Base-by-base conservation (phyloP, 2,329 filamentous ascomycete genomes). In the Exophiala sideris region DNA sequence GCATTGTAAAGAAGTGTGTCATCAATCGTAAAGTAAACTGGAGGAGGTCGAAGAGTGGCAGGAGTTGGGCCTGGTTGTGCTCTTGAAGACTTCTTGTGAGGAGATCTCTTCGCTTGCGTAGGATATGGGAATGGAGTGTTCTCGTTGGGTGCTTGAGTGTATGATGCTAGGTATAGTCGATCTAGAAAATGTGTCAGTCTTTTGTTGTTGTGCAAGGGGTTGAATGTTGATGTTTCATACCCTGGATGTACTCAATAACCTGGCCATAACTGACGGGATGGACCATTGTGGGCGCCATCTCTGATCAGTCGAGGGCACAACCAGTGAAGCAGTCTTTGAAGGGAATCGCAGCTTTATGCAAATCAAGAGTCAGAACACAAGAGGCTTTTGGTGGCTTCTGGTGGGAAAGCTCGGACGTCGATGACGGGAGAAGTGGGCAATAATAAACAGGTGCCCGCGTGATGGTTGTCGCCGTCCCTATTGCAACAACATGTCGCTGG, bases 21-120 rank as follows among this genome's bases (percentile, higher is more conserved):
- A 69, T 99, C 94, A 63, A 97, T 86, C 47, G 90, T 92, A 73
- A 99, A 99, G 76, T 97, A 99, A 69, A 89, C 91, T 1, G 94
- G 94, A 49, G 79, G 73, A n/a, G 78, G 72, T 55, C 73, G 71
- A 21, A 73, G 68, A n/a, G 72, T 68, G 41, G 70, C 72, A 8
- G 78, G 70, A 48, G 76, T 78, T 14, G 82, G 78, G 18, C 79
- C 81, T 32, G 83, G 78, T 55, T 81, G 82, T 21, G 82, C 79
- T 71, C 85, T 79, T 57, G 86, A 82, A 18, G 85, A 87, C 64
- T 83, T 83, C 78, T 91, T 95, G 73, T 78, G 84, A n/a, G 87
- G 88, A 53, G 87, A 90, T 63, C 76, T 72, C 62, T 77, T 80
- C 58, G 79, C 67, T 64, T 73, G 64, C 68, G 80, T 68, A 71